Base-by-base conservation (phyloP, 352 stramenopile species). In the Globisporangium uncinulatum region DNA sequence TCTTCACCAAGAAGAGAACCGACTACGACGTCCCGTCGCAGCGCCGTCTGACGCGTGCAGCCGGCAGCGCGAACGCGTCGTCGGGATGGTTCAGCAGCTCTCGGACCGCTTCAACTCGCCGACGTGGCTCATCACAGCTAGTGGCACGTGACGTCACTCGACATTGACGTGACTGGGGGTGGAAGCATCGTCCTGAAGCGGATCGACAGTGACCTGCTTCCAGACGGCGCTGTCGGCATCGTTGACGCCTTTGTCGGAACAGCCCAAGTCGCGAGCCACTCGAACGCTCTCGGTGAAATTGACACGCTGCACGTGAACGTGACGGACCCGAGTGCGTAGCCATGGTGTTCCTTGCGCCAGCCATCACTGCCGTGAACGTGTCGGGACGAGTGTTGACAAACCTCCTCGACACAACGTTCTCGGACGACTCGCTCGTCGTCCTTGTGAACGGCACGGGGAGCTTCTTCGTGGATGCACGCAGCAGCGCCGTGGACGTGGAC, bases 161-260 rank as follows among this genome's bases (percentile, higher is more conserved):
- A 50, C 10, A 29, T 47, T 15, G 20, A 39, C 2, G 29, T 49
- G 14, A 29, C 51, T 6, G 29, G 21, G 0, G 20, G 8, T 21
- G 41, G 13, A 1, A 2, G 4, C 1, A 11, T 36, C 13, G 4
- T 20, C n/a, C 19, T 57, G 8, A 6, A 20, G 13, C 51, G 41
- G 1, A 42, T 57, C 7, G 51, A 57, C 39, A 48, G 51, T 29
- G 51, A 57, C 19, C 46, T 57, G 39, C 51, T 57, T 29, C 51
- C 51, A 32, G 51, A 57, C 20, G 39, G 51, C 5, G 31, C 39
- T 2, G 14, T 57, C 14, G 51, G 39, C 29, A 41, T 13, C 6
- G 51, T 57, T 11, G 24, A 15, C 6, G 39, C n/a, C 39, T 6
- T 6, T 2, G 21, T 7, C 2, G 39, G 39, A 1, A 42, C 32